Percentiles rank a stretch among this genome's conserved stretches.
These are phyloP conservation scores for Diplodia seriata DNA, from an alignment of 2,329 filamentous ascomycete genomes.

Conservation along the genomic window DNA sequence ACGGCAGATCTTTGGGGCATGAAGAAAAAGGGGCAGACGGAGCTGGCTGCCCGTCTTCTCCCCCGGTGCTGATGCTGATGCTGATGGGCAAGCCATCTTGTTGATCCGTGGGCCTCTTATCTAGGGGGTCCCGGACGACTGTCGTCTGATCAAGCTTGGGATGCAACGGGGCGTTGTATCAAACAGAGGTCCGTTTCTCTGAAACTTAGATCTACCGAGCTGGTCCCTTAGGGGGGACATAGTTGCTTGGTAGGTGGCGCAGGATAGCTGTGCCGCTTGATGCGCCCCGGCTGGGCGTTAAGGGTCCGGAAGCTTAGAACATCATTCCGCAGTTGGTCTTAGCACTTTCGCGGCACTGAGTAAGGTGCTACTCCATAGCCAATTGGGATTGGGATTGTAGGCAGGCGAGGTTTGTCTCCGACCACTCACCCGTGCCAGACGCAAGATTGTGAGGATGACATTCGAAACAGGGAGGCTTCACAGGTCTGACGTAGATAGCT, in stretches of 20 bases:
- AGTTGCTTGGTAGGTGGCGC: not conserved
- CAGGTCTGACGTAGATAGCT: slow-evolving; percentile 5
- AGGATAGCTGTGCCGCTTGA: not conserved
- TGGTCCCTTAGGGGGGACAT: slow-evolving; percentile 7
- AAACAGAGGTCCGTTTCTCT: slow-evolving; percentile 2
- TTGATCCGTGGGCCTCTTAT: slow-evolving; percentile 14
- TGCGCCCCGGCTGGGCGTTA: not conserved
- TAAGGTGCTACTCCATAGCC: too few relatives aligned
- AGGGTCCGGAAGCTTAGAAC: not conserved
- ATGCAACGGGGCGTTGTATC: slow-evolving; percentile 2
- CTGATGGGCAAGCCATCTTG: not conserved
- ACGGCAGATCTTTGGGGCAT: not conserved
- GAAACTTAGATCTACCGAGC: not conserved
- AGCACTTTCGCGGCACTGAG: too few relatives aligned
- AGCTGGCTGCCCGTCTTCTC: not conserved
- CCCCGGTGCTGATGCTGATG: not conserved
- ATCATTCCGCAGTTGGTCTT: too few relatives aligned
- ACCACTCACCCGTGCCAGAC: too few relatives aligned
- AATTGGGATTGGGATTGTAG: too few relatives aligned
- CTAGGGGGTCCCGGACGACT: not conserved
- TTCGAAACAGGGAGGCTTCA: not conserved
- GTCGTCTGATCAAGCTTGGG: slow-evolving; percentile 19
- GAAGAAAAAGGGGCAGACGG: not conserved
- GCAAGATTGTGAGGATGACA: too few relatives aligned
- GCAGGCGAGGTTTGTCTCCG: too few relatives aligned